Evolutionary conservation across 768 basidiomycete species (phyloP).

Genomic region (Suillus subalutaceus): DNA sequence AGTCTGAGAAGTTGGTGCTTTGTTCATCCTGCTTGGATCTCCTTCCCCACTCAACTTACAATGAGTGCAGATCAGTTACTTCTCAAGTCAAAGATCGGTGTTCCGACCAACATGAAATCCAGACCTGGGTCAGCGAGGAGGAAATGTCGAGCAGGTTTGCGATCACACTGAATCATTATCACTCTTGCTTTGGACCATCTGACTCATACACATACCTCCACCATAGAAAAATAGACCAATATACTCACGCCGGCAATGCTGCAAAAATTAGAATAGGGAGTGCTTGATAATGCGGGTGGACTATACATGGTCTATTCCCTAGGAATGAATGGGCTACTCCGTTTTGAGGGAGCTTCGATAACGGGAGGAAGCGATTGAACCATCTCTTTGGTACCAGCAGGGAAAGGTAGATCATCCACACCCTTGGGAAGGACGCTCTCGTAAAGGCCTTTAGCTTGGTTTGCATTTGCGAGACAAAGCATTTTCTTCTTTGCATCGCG

Average conservation of each 20-base stretch:
- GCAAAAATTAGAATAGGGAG: not conserved
- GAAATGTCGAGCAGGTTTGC: too few relatives aligned
- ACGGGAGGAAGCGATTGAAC: constrained; percentile 66
- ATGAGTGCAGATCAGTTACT: not conserved
- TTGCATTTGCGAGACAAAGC: constrained; percentile 57
- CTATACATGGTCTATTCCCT: constrained; percentile 49
- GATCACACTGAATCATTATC: not conserved
- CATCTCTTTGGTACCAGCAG: constrained; percentile 82
- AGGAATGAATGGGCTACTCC: constrained; percentile 82
- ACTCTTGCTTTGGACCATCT: not conserved
- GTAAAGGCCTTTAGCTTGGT: constrained; percentile 70
- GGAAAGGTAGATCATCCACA: constrained; percentile 87
- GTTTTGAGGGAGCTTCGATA: constrained; percentile 72
- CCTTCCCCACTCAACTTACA: not conserved
- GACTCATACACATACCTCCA: not conserved
- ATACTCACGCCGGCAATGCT: not conserved
- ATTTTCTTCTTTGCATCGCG: constrained; percentile 91
- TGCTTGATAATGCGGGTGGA: not conserved
- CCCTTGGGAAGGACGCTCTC: constrained; percentile 83
- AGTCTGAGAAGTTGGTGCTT: not conserved
- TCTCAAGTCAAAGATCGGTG: not conserved
- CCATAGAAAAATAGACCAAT: too few relatives aligned
- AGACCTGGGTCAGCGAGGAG: not conserved
- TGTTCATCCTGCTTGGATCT: not conserved
- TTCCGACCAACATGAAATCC: not conserved